Evolutionary conservation across 2,329 filamentous ascomycete genomes (phyloP), one percentile per base, ranked within the genome.

Genomic region (Colletotrichum sp.): DNA sequence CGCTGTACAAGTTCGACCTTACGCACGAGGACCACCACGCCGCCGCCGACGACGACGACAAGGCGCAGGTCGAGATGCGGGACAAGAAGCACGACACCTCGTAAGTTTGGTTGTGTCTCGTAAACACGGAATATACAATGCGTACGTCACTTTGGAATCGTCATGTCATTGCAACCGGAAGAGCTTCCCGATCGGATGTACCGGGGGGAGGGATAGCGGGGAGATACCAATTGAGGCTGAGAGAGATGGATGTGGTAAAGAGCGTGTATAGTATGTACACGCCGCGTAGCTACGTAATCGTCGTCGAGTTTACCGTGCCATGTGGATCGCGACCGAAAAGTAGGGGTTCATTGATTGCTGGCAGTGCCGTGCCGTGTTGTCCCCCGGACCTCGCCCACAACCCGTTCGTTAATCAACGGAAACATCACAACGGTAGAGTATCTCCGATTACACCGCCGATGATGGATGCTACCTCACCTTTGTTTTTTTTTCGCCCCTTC

Each of bases 1-100:
- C 86, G 21, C 79, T 88, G 18, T 88, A 87, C 78, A 83, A 83
- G 61, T 82, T 86, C 32, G 84, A 86, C 59, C 80, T 84, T 28
- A 80, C 79, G 24, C 69, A 73, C 58, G 69, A 75, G 58, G 82
- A 83, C 28, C 81, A 83, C 12, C 55, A 58, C 21, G 55, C 21
- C 55, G 55, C 21, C 55, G 81, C 83, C 61, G 81, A 82, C 59
- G 78, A 82, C 59, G 78, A 83, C 71, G 84, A 86, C 74, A 86
- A 86, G 78, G 79, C 82, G 7, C 83, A 78, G 76, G 80, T 85
- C 13, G 85, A 86, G 77, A 77, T 86, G 70, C 86, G 86, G 74
- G 84, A 85, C 64, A 76, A 64, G 56, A 75, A 67, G 73, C 48
- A 65, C n/a, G 61, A 43, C 14, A 55, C 55, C 10, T 69, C 69